Percentiles rank a stretch among this genome's conserved stretches.
These are phyloP conservation scores for Aureobasidium namibiae DNA, from an alignment of 2,329 filamentous ascomycete species.

Conservation along the genomic window DNA sequence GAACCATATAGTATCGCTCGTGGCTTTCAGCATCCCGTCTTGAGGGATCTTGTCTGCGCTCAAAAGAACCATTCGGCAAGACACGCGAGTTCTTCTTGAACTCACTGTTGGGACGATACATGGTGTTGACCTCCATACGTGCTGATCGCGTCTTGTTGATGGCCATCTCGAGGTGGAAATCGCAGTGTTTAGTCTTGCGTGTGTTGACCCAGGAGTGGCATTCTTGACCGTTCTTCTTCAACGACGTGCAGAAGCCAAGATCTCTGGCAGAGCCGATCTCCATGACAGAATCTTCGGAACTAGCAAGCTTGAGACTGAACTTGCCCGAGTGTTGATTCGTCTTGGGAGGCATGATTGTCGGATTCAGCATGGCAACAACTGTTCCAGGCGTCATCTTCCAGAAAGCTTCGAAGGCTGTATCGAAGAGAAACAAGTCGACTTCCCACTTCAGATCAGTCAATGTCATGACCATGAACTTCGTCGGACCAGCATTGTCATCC, in stretches of 20 bases:
- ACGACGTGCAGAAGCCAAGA: conserved; percentile 76
- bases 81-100: conserved; percentile 10
- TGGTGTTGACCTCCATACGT: conserved; percentile 72
- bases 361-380: conserved; percentile 85
- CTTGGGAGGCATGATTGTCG: conserved; percentile 79
- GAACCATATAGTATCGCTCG: conserved; percentile 18
- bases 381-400: conserved; percentile 94
- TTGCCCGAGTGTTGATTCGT: conserved; percentile 65
- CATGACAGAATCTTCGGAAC: conserved; percentile 78
- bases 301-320: conserved; percentile 79
- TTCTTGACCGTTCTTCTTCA: conserved; percentile 73
- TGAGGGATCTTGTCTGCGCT: neutral
- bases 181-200: conserved; percentile 81
- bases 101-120: conserved; percentile 28
- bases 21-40: conserved; percentile 27
- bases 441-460: conserved; percentile 86
- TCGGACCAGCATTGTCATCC: conserved; percentile 40
- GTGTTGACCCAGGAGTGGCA: conserved; percentile 83
- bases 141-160: conserved; percentile 60
- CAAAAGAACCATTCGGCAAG: neutral
- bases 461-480: conserved; percentile 86
- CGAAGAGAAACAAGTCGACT: conserved; percentile 86
- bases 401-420: conserved; percentile 80
- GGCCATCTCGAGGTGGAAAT: conserved; percentile 81
- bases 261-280: conserved; percentile 82